phyloP scores from a whole-genome alignment of 148 eudicot genomes.

The Simmondsia chinensis region DNA sequence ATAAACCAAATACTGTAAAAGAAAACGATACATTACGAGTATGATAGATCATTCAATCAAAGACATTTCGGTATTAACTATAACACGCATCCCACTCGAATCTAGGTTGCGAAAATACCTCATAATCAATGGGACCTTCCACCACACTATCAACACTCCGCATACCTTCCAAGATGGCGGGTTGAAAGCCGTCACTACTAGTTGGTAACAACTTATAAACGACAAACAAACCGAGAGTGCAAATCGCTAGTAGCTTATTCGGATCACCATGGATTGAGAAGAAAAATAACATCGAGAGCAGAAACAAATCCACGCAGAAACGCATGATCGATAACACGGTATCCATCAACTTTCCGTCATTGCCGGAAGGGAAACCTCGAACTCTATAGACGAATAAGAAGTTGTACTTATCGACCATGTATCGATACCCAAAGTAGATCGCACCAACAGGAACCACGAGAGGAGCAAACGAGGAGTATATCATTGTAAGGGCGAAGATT shows the following conservation, averaged over 20 bases:
- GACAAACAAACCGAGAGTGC: slow-evolving; percentile 74
- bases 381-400: slow-evolving; percentile 90
- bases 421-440: slow-evolving; percentile 83
- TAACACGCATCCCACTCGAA: slow-evolving; percentile 78
- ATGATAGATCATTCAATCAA: too few species aligned
- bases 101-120: slow-evolving; percentile 76
- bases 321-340: slow-evolving; percentile 77
- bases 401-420: slow-evolving; percentile 95
- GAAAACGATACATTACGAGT: too few species aligned
- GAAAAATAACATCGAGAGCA: slow-evolving; percentile 79
- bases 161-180: slow-evolving; percentile 67
- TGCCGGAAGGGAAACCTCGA: slow-evolving; percentile 94
- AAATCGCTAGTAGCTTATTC: slow-evolving; percentile 86
- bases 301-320: slow-evolving; percentile 85
- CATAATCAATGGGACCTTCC: slow-evolving; percentile 87
- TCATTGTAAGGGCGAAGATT: slow-evolving; percentile 82
- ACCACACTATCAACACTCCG: slow-evolving; percentile 66
- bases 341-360: slow-evolving; percentile 92
- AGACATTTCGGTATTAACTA: slow-evolving; percentile 33
- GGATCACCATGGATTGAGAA: slow-evolving; percentile 85
- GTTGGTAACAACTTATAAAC: slow-evolving; percentile 78
- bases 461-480: slow-evolving; percentile 84
- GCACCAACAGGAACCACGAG: slow-evolving; percentile 94
- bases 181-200: slow-evolving; percentile 51
- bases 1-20: too few species aligned